phyloP scores from a whole-genome alignment of 192 early-diverging fungal species.

The Coemansia sp. region DNA sequence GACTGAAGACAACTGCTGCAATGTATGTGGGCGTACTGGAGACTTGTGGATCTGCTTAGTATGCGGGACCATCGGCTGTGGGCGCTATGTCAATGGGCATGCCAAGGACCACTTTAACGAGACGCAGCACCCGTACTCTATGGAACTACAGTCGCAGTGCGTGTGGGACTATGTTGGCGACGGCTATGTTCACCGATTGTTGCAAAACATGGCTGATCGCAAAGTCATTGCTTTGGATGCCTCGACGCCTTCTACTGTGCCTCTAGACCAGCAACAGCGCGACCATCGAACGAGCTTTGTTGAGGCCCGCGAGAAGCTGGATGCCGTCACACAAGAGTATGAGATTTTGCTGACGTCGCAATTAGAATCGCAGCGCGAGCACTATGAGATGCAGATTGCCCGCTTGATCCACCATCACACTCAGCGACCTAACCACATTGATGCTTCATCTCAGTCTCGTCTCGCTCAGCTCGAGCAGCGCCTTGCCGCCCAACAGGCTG shows the following conservation, averaged over 20 bases:
- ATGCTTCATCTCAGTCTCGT: constrained; percentile 10
- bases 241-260: neutral
- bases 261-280: neutral
- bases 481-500: constrained; percentile 6
- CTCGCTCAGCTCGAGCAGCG: constrained; percentile 40
- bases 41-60: constrained; percentile 97
- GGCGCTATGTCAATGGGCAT: constrained; percentile 88
- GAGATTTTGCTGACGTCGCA: constrained; percentile 82
- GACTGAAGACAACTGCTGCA: constrained; percentile 61
- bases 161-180: constrained; percentile 99
- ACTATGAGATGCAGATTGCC: constrained; percentile 76
- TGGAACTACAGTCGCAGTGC: constrained; percentile 94
- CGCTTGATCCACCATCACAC: constrained; percentile 62
- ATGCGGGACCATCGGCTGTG: constrained; percentile 96
- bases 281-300: constrained; percentile 22
- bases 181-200: constrained; percentile 92
- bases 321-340: constrained; percentile 80
- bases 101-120: constrained; percentile 86
- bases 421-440: constrained; percentile 50
- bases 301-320: constrained; percentile 69
- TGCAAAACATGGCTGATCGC: constrained; percentile 90
- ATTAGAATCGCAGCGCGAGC: constrained; percentile 84
- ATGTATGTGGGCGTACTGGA: constrained; percentile 71
- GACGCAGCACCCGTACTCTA: constrained; percentile 84
- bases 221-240: constrained; percentile 86